Conservation (phyloP, 2,329 filamentous ascomycete genomes). For the Fonsecaea nubica region DNA sequence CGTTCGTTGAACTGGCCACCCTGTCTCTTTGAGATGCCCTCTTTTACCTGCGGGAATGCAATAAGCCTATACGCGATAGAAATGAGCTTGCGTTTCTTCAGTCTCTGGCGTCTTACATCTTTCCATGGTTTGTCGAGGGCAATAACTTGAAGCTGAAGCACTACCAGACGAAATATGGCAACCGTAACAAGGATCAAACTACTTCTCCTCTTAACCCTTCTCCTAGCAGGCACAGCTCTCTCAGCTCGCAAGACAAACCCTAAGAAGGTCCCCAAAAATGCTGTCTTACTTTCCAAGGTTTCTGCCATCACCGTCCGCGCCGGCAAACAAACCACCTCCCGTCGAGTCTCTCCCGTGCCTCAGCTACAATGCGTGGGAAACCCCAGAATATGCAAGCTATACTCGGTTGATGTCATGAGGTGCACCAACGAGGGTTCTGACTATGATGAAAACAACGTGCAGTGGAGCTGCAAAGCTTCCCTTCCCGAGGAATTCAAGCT, state of each 20-base stretch:
- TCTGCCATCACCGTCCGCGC: constrained; percentile 78
- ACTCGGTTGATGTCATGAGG: constrained; percentile 80
- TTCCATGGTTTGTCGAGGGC: constrained; percentile 17
- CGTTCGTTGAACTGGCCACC: constrained; percentile 26
- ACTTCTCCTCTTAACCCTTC: constrained; percentile 27
- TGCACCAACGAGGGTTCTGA: constrained; percentile 85
- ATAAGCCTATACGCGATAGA: not conserved
- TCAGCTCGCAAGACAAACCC: constrained; percentile 40
- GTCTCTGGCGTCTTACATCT: not conserved
- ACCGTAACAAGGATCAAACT: constrained; percentile 9
- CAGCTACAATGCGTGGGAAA: constrained; percentile 79
- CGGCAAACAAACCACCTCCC: constrained; percentile 71
- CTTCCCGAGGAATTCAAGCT: constrained; percentile 72
- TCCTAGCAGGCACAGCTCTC: constrained; percentile 25
- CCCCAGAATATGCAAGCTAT: constrained; percentile 68
- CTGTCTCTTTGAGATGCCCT: constrained; percentile 21
- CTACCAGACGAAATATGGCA: constrained; percentile 5
- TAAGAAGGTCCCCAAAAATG: constrained; percentile 52
- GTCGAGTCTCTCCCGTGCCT: constrained; percentile 77
- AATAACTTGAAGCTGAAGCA: not conserved
- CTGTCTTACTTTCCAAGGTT: constrained; percentile 69
- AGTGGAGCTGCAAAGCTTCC: constrained; percentile 84
- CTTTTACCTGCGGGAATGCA: not conserved
- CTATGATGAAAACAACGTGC: constrained; percentile 79
- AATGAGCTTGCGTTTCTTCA: not conserved